Conservation (phyloP, 805 yeast species). For the Candida saitoana region DNA sequence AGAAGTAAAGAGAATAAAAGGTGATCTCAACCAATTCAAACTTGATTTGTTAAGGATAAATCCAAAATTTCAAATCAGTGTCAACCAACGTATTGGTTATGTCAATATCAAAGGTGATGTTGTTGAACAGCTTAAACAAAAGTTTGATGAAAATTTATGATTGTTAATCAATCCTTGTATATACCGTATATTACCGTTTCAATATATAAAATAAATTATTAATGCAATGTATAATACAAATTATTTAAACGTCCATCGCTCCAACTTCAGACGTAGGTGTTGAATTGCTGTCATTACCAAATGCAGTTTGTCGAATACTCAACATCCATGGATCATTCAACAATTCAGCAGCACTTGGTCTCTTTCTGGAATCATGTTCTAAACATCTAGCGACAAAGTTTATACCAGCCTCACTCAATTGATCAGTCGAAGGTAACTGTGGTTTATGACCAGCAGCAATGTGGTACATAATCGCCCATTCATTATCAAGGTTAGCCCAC, state of each 20-base stretch:
- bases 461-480: conserved; percentile 98
- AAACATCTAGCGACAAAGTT: conserved; percentile 71
- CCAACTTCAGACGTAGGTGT: conserved; percentile 34
- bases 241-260: conserved; percentile 1
- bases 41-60: conserved; percentile 55
- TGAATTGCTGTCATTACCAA: conserved; percentile 38
- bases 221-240: neutral
- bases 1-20: conserved; percentile 66
- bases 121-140: conserved; percentile 24
- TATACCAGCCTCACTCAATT: conserved; percentile 69
- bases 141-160: conserved; percentile 18
- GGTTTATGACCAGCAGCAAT: conserved; percentile 95
- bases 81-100: conserved; percentile 31
- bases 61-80: conserved; percentile 41
- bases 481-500: conserved; percentile 94
- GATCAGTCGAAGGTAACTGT: conserved; percentile 73
- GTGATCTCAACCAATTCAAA: conserved; percentile 63
- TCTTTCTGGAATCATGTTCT: conserved; percentile 73
- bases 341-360: conserved; percentile 82
- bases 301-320: conserved; percentile 65
- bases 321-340: conserved; percentile 87
- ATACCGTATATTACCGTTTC: conserved; percentile 1
- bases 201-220: too few species aligned
- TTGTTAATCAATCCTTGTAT: conserved; percentile 1
- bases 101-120: conserved; percentile 40